These are phyloP conservation scores for Acacia crassicarpa DNA, from an alignment of 306 rosid genomes.

Conservation along the genomic window DNA sequence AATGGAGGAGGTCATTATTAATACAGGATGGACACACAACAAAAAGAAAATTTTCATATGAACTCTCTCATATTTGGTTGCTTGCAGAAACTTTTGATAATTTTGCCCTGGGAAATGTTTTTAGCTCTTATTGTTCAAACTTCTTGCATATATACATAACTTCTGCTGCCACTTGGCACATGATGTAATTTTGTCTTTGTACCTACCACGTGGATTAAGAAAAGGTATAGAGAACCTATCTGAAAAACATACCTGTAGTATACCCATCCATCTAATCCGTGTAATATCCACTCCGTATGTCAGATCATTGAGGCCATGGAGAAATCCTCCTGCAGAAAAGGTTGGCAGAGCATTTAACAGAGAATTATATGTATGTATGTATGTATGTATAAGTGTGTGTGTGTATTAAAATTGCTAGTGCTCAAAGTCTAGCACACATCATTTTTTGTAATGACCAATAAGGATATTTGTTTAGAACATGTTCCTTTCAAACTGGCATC, in stretches of 20 bases:
- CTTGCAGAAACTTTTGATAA: background rate
- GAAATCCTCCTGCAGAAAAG: conserved; percentile 69
- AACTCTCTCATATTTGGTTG: background rate
- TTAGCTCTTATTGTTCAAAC: conserved; percentile 4
- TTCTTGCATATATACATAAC: conserved; percentile 5
- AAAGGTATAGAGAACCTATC: background rate
- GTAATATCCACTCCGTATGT: conserved; percentile 88
- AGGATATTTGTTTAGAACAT: background rate
- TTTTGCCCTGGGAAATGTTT: background rate
- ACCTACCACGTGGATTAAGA: background rate
- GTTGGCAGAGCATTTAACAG: conserved; percentile 15
- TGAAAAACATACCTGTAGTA: conserved; percentile 65
- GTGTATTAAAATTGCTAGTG: background rate
- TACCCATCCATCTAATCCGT: conserved; percentile 81
- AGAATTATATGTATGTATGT: background rate
- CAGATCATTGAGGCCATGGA: conserved; percentile 72
- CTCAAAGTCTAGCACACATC: background rate
- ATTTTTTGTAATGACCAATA: background rate
- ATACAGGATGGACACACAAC: background rate
- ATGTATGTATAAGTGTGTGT: background rate
- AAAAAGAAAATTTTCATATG: background rate
- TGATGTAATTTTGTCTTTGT: background rate
- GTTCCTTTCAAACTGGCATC: background rate
- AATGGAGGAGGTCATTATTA: background rate
- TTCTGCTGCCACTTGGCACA: background rate